phyloP scores from a whole-genome alignment of 108 stramenopile genomes.

The Poteriospumella lacustris region DNA sequence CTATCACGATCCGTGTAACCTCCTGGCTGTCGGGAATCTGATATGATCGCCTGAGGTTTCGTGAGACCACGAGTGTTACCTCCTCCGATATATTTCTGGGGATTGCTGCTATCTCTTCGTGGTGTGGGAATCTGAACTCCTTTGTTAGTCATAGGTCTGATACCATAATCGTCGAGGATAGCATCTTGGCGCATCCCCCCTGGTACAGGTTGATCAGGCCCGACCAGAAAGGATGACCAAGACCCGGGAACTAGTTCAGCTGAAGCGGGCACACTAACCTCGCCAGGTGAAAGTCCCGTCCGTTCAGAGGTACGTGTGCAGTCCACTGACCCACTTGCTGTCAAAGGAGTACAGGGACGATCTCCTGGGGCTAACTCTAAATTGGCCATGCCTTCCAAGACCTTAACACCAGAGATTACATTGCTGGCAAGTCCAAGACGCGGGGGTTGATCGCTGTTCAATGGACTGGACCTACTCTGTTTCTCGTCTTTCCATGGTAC shows the following conservation, averaged over 20 bases:
- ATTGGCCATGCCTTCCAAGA: conserved; percentile 6
- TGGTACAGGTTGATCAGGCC: conserved; percentile 6
- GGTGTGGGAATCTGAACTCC: conserved; percentile 6
- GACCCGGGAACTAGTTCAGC: neutral
- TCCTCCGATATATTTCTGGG: conserved; percentile 7
- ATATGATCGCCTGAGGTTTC: conserved; percentile 2
- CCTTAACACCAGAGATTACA: conserved; percentile 7
- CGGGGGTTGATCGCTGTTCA: conserved; percentile 6
- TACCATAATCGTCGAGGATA: conserved; percentile 7
- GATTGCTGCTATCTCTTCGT: conserved; percentile 7
- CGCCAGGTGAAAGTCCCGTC: conserved; percentile 5
- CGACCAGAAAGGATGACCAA: conserved; percentile 6
- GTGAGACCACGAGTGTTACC: conserved; percentile 6
- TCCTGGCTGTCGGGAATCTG: conserved; percentile 6
- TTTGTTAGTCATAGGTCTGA: conserved; percentile 8
- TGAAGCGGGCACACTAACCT: conserved; percentile 6
- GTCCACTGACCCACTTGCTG: conserved; percentile 6
- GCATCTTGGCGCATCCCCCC: conserved; percentile 5
- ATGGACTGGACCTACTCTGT: conserved; percentile 6
- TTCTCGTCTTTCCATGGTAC: conserved; percentile 7
- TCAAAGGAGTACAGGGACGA: conserved; percentile 6
- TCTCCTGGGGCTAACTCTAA: conserved; percentile 6
- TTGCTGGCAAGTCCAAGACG: conserved; percentile 6
- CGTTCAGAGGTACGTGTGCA: conserved; percentile 6
- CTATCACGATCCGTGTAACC: conserved; percentile 6